Conservation (phyloP, 768 basidiomycete genomes). For the Mrakia frigida region DNA sequence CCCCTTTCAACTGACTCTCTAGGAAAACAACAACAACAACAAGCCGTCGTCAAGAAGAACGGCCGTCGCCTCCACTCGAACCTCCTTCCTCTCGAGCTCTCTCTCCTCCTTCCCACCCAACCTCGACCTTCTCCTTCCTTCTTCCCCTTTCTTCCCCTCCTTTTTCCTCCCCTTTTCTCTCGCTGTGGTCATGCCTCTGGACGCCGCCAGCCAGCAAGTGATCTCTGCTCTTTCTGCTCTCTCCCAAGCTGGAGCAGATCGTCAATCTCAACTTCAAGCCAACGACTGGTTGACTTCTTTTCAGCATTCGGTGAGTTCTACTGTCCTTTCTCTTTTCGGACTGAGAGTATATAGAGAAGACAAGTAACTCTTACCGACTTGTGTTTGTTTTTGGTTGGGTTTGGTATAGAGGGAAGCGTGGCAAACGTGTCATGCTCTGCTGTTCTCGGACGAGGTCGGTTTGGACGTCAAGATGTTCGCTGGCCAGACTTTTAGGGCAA, state of each 20-base stretch:
- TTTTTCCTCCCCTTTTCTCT: neutral
- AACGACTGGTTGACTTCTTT: conserved; percentile 33
- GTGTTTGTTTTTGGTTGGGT: neutral
- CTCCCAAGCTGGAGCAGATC: conserved; percentile 11
- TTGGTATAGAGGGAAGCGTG: conserved; percentile 83
- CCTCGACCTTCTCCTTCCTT: neutral
- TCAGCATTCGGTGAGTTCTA: conserved; percentile 29
- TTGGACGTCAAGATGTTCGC: conserved; percentile 82
- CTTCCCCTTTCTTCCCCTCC: neutral
- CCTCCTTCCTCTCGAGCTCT: neutral
- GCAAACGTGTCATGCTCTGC: conserved; percentile 86
- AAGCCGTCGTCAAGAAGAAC: too few species aligned
- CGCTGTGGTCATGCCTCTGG: neutral
- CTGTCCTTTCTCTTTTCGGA: neutral
- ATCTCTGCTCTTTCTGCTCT: conserved; percentile 29
- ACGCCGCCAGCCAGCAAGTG: conserved; percentile 22
- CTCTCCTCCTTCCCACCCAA: neutral
- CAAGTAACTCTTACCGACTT: neutral
- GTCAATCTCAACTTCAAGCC: conserved; percentile 26
- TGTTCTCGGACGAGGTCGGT: conserved; percentile 72
- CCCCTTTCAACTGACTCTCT: too few species aligned
- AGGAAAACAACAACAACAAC: too few species aligned
- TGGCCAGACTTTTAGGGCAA: conserved; percentile 90
- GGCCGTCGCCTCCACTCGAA: too few species aligned
- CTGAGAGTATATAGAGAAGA: neutral